A percentile compares a stretch with the other conserved stretches of the same genome.
Evolutionary conservation across 2,329 filamentous ascomycete species (phyloP).

Genomic region (Allantophomopsis lycopodina): DNA sequence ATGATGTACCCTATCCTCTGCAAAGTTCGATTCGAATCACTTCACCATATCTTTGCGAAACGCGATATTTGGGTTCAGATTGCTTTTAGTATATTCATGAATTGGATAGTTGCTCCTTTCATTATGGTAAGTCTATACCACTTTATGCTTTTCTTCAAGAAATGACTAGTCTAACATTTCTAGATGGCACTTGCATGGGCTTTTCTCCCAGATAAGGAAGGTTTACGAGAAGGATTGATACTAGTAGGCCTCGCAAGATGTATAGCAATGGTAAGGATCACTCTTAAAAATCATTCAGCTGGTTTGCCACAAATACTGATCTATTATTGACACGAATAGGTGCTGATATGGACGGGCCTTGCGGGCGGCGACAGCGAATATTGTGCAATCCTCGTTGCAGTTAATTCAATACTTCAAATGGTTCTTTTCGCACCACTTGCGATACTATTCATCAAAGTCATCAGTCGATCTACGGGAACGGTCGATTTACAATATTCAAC

Average conservation of each 20-base stretch:
- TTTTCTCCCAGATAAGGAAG: slow-evolving; percentile 43
- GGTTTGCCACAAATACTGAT: background rate
- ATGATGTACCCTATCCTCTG: slow-evolving; percentile 95
- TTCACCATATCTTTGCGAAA: slow-evolving; percentile 51
- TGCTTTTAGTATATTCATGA: slow-evolving; percentile 60
- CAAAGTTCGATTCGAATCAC: slow-evolving; percentile 67
- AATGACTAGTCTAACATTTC: slow-evolving; percentile 16
- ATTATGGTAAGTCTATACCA: slow-evolving; percentile 40
- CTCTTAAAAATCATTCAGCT: background rate
- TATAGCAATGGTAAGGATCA: slow-evolving; percentile 60
- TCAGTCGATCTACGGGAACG: slow-evolving; percentile 42
- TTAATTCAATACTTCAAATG: slow-evolving; percentile 66
- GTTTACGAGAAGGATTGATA: slow-evolving; percentile 54
- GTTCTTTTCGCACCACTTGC: slow-evolving; percentile 58
- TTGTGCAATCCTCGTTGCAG: slow-evolving; percentile 65
- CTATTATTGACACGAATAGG: slow-evolving; percentile 1
- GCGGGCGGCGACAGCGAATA: slow-evolving; percentile 70
- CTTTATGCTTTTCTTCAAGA: slow-evolving; percentile 2
- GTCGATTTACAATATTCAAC: slow-evolving; percentile 42
- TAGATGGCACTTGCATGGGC: slow-evolving; percentile 48
- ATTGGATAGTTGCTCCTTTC: slow-evolving; percentile 74
- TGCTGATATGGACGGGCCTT: slow-evolving; percentile 62
- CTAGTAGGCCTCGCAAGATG: slow-evolving; percentile 76
- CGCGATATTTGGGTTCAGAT: slow-evolving; percentile 64
- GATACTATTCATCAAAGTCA: slow-evolving; percentile 50